Percentiles rank a stretch among this genome's conserved stretches.
phyloP scores from a whole-genome alignment of 441 rosid species.

The Pelargonium australe region DNA sequence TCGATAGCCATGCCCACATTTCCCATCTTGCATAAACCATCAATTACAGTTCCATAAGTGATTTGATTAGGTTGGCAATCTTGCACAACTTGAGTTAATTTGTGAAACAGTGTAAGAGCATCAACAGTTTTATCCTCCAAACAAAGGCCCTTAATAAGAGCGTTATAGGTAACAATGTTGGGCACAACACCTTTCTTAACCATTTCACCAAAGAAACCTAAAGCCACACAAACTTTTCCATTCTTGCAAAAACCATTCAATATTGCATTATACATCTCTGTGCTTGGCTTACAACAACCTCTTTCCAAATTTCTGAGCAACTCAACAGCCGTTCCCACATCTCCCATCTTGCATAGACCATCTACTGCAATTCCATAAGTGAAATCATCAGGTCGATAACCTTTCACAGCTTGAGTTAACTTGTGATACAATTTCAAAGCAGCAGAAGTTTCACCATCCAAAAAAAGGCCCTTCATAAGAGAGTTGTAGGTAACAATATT shows the following conservation, averaged over 20 bases:
- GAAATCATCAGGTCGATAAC: background rate
- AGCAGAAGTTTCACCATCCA: background rate
- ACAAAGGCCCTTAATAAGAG: background rate
- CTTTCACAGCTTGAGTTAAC: background rate
- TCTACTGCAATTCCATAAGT: background rate
- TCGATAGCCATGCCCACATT: no score
- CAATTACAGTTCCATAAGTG: no score
- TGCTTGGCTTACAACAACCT: background rate
- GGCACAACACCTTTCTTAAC: background rate
- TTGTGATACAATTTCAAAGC: background rate
- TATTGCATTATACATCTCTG: background rate
- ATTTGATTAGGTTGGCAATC: no score
- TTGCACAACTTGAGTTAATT: no score
- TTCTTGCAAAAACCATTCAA: background rate
- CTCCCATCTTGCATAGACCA: background rate
- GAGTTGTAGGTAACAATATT: background rate
- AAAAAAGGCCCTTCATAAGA: background rate
- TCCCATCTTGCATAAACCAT: no score
- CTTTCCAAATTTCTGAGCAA: background rate
- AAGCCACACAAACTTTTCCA: background rate
- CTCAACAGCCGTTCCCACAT: background rate
- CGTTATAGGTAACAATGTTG: background rate
- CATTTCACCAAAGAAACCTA: background rate
- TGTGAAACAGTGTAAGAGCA: no score
- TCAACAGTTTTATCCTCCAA: background rate